Base-by-base conservation (phyloP, 441 rosid species). In the Metrosideros polymorpha region DNA sequence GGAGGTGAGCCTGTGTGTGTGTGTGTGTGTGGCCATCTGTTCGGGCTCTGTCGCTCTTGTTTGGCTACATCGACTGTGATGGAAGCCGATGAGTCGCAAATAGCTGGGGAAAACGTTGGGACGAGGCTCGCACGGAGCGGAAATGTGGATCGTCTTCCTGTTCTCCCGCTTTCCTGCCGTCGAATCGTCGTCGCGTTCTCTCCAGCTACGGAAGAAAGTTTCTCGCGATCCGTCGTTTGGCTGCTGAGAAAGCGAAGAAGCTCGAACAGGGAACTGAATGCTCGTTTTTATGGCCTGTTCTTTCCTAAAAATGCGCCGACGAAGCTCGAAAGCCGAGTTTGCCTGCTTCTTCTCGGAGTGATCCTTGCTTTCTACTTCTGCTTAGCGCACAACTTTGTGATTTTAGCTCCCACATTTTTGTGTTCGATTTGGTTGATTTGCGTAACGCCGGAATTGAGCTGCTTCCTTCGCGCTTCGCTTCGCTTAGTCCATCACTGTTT, bases 401-500 rank as follows among this genome's bases (percentile, higher is more conserved):
- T 52, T 52, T 52, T 52, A 52, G 24, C 55, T 52, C 55, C 55
- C 24, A 19, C 55, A 19, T 52, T 52, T 52, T 52, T 52, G 55
- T 6, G 17, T 10, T 71, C 49, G 12, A n/a, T 71, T 22, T 39
- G 47, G 47, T 8, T 25, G n/a, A 22, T 24, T 39, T 71, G 79
- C 79, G 7, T 39, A 39, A 39, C 6, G 79, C 79, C 79, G 47
- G 47, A 39, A 71, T 71, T 82, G 42, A 82, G 88, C 53, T 88
- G 77, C 86, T 84, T 86, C 83, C 85, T 89, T 88, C 79, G 49
- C 19, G 85, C 88, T 90, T 82, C 85, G 86, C 92, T 88, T 88
- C 79, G 79, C n/a, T 39, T 24, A n/a, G 45, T 71, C 79, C 79
- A 25, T 71, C 79, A 43, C 93, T 90, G 87, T 86, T 90, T 88